Conservation (phyloP, 2,329 filamentous ascomycete species). For the Monilinia polystroma region DNA sequence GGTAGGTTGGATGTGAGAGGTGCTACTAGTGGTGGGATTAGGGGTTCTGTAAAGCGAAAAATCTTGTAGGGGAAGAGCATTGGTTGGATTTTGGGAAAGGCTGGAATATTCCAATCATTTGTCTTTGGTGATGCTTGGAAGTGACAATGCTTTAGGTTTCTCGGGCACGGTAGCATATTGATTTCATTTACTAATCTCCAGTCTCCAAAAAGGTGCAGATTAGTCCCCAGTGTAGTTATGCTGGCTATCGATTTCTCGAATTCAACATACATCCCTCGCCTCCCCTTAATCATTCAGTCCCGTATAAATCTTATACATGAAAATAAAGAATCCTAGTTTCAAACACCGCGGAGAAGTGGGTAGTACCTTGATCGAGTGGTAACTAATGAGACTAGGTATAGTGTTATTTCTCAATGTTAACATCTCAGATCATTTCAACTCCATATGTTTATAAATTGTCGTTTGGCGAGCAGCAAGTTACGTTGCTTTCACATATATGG, state of each 20-base stretch:
- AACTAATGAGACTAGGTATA: background rate
- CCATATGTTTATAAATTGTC: background rate
- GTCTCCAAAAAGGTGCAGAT: background rate
- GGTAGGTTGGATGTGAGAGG: background rate
- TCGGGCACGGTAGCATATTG: too few species aligned
- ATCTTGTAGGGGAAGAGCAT: background rate
- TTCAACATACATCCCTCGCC: background rate
- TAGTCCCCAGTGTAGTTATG: background rate
- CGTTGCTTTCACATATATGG: background rate
- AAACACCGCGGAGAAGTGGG: background rate
- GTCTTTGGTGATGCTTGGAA: background rate
- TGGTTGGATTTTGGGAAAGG: background rate
- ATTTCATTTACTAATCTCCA: background rate
- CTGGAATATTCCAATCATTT: background rate
- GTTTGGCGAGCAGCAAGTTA: background rate
- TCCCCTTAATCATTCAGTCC: background rate
- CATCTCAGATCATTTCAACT: background rate
- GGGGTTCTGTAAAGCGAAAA: background rate
- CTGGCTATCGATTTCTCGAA: background rate
- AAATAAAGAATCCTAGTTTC: background rate
- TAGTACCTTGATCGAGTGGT: background rate
- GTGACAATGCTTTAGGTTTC: background rate
- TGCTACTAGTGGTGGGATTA: background rate
- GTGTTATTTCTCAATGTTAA: background rate
- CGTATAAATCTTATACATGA: background rate